Percentiles rank a stretch among this genome's conserved stretches.
These are phyloP conservation scores for Melanomma pulvis-pyrius DNA, from an alignment of 495 filamentous ascomycete genomes.

Conservation along the genomic window DNA sequence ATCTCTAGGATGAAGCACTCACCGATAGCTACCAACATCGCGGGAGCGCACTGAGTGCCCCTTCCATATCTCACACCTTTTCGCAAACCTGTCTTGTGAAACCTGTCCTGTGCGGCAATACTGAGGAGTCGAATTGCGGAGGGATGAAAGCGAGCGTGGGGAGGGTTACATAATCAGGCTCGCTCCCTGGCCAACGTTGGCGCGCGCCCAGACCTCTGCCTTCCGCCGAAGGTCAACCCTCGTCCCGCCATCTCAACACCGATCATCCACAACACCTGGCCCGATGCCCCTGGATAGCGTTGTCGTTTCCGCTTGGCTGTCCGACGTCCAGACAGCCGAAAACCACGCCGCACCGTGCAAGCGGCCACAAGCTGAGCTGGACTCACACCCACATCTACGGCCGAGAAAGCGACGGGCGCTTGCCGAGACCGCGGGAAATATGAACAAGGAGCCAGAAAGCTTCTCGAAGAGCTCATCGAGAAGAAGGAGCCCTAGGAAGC, in stretches of 20 bases:
- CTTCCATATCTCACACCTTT: no score
- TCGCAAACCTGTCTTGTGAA: no score
- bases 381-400: background rate
- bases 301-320: conserved; percentile 10
- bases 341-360: background rate
- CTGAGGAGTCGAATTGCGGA: no score
- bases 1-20: no score
- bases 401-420: conserved; percentile 15
- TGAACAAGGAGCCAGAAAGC: conserved; percentile 5
- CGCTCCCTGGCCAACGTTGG: no score
- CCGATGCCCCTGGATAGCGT: conserved; percentile 17
- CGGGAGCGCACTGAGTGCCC: no score
- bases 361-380: background rate
- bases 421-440: conserved; percentile 6
- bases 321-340: conserved; percentile 4
- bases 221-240: background rate
- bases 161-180: no score
- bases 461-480: background rate
- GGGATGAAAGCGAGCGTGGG: no score
- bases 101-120: no score
- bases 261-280: background rate
- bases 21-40: no score
- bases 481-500: conserved; percentile 6
- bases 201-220: background rate
- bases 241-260: conserved; percentile 4